Evolutionary conservation across 148 eudicot genomes (phyloP).

Genomic region (Pouteria glomerata): DNA sequence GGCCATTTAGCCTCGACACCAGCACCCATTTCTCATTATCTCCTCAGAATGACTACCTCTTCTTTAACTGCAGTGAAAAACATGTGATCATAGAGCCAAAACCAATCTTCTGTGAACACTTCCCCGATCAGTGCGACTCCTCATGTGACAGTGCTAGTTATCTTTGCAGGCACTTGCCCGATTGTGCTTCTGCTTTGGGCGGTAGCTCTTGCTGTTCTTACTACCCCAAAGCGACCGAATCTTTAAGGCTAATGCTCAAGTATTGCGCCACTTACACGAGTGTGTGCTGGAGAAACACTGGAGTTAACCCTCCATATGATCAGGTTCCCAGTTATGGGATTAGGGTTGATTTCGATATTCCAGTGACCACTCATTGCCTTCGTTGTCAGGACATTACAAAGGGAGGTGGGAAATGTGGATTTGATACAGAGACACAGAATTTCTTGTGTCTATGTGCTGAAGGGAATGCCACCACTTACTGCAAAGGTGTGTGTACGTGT

Average conservation of each 20-base stretch:
- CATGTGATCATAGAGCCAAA: slow-evolving; percentile 66
- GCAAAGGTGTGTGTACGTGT: no score
- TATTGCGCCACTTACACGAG: slow-evolving; percentile 75
- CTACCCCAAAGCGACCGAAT: slow-evolving; percentile 75
- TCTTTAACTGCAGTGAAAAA: slow-evolving; percentile 74
- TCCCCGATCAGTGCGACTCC: slow-evolving; percentile 71
- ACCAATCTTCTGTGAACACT: slow-evolving; percentile 70
- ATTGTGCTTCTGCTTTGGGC: slow-evolving; percentile 41
- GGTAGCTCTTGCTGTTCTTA: slow-evolving; percentile 71
- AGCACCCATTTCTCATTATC: slow-evolving; percentile 67
- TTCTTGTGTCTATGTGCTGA: slow-evolving; percentile 74
- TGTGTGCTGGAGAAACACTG: slow-evolving; percentile 70
- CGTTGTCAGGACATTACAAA: slow-evolving; percentile 66
- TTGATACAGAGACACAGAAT: slow-evolving; percentile 47
- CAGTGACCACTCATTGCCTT: slow-evolving; percentile 63
- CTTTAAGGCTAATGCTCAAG: slow-evolving; percentile 72
- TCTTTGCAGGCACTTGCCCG: slow-evolving; percentile 73
- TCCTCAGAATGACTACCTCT: slow-evolving; percentile 73
- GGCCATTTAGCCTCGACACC: slow-evolving; percentile 81
- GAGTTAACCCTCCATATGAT: slow-evolving; percentile 39
- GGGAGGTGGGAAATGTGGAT: slow-evolving; percentile 88
- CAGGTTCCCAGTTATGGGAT: slow-evolving; percentile 83
- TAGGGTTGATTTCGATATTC: slow-evolving; percentile 80
- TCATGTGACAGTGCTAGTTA: slow-evolving; percentile 78
- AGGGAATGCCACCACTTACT: slow-evolving; percentile 67